A percentile compares a stretch with the other conserved stretches of the same genome.
Conservation (phyloP, 2,329 filamentous ascomycete genomes). For the Beauveria caledonica region DNA sequence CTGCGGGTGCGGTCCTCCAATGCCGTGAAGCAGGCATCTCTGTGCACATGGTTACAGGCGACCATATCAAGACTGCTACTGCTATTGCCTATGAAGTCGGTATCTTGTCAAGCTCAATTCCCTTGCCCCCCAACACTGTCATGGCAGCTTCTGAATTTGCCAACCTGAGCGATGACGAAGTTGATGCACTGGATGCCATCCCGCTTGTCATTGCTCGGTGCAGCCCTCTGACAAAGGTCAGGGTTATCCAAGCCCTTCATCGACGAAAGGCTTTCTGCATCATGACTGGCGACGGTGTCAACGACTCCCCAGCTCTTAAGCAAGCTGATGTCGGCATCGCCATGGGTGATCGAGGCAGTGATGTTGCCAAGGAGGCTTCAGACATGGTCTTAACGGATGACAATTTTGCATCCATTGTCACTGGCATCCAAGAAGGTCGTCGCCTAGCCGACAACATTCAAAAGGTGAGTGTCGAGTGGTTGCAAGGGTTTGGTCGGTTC, state of each 20-base stretch:
- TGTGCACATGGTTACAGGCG: conserved; percentile 63
- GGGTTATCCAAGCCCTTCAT: conserved; percentile 67
- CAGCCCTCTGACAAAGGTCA: conserved; percentile 63
- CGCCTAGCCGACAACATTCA: conserved; percentile 67
- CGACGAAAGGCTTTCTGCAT: conserved; percentile 60
- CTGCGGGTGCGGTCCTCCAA: conserved; percentile 49
- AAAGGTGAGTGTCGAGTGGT: conserved; percentile 40
- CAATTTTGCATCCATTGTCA: conserved; percentile 75
- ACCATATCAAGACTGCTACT: conserved; percentile 59
- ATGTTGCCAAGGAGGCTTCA: conserved; percentile 71
- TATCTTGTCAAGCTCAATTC: conserved; percentile 38
- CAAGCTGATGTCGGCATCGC: conserved; percentile 68
- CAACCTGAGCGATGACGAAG: conserved; percentile 50
- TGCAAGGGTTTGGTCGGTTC: background rate
- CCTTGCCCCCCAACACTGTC: conserved; percentile 35
- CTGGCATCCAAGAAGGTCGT: conserved; percentile 63
- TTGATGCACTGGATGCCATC: conserved; percentile 52
- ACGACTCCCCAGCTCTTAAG: conserved; percentile 65
- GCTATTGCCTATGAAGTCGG: conserved; percentile 59
- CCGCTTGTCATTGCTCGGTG: conserved; percentile 63
- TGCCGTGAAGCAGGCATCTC: conserved; percentile 55
- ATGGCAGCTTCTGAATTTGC: conserved; percentile 59
- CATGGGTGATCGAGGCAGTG: conserved; percentile 63
- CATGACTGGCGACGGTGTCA: conserved; percentile 70
- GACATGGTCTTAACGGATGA: conserved; percentile 86